These are phyloP conservation scores for Monotropa hypopitys DNA, from an alignment of 179 eudicot genomes.

Conservation along the genomic window DNA sequence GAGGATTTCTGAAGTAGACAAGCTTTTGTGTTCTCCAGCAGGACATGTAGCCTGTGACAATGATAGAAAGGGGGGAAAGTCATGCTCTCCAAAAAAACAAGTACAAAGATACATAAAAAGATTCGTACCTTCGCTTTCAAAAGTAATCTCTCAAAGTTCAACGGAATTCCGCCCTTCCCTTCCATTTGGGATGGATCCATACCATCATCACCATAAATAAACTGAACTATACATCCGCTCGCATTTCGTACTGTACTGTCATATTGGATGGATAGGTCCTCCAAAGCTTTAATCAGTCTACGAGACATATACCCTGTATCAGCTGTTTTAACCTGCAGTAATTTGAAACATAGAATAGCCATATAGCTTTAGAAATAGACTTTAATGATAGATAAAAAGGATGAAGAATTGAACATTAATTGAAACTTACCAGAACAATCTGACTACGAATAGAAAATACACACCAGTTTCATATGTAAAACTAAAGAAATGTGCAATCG, in stretches of 20 bases:
- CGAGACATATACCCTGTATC: conserved; percentile 99
- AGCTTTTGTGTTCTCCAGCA: conserved; percentile 32
- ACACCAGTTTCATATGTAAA: background rate
- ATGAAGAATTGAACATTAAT: background rate
- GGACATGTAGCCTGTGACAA: conserved; percentile 79
- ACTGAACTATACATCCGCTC: conserved; percentile 73
- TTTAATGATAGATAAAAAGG: background rate
- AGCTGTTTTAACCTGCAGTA: conserved; percentile 89
- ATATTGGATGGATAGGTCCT: conserved; percentile 72
- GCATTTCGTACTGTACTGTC: conserved; percentile 87
- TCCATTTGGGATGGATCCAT: conserved; percentile 99
- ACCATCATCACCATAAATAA: conserved; percentile 83
- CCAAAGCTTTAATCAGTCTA: conserved; percentile 85
- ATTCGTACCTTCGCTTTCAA: conserved; percentile 56
- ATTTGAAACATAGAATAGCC: conserved; percentile 5
- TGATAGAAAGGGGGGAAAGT: too few species aligned
- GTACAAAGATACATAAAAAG: background rate
- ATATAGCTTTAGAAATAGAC: background rate
- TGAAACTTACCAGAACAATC: background rate
- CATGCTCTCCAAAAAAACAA: background rate
- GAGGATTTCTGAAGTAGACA: conserved; percentile 40
- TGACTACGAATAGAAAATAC: background rate
- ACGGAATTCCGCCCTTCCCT: conserved; percentile 68
- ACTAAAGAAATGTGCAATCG: background rate
- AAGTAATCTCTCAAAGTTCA: conserved; percentile 70